These are phyloP conservation scores for Nicotiana obtusifolia DNA, from an alignment of 257 asterid species.

Conservation along the genomic window DNA sequence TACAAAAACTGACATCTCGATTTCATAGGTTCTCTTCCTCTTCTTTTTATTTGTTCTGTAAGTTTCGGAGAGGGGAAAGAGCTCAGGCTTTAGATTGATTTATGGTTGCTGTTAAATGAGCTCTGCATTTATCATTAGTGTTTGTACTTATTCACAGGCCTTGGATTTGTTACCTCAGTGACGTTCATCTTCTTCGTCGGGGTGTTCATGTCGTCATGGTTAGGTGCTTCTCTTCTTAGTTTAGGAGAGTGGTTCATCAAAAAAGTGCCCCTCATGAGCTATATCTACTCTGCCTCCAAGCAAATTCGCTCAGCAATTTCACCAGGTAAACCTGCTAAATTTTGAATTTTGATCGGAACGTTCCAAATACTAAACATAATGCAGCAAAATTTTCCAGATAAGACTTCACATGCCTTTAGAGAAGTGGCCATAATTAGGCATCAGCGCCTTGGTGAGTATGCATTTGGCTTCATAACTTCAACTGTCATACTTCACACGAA, in stretches of 20 bases:
- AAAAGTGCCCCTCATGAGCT: constrained; percentile 82
- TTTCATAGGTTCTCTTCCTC: neutral
- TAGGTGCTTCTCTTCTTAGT: constrained; percentile 66
- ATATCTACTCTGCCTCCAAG: constrained; percentile 65
- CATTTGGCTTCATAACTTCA: constrained; percentile 74
- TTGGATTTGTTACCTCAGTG: constrained; percentile 67
- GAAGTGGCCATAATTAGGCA: constrained; percentile 78
- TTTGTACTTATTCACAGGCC: constrained; percentile 35
- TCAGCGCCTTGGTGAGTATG: constrained; percentile 77
- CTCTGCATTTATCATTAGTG: neutral
- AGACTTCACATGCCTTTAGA: constrained; percentile 75
- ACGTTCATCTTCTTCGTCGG: constrained; percentile 78
- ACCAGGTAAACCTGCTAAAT: constrained; percentile 45
- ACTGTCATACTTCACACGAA: constrained; percentile 51
- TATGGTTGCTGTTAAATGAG: neutral
- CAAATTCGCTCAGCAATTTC: constrained; percentile 82
- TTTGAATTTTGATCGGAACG: neutral
- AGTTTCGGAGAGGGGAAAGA: neutral
- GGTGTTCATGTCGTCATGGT: constrained; percentile 81
- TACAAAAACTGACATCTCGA: neutral
- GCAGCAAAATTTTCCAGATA: constrained; percentile 31
- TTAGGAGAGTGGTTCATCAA: constrained; percentile 77
- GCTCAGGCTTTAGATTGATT: no score
- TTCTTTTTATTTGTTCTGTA: neutral
- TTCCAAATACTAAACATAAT: neutral